Base-by-base conservation (phyloP, 108 stramenopile species). In the Licmophora abbreviata region DNA sequence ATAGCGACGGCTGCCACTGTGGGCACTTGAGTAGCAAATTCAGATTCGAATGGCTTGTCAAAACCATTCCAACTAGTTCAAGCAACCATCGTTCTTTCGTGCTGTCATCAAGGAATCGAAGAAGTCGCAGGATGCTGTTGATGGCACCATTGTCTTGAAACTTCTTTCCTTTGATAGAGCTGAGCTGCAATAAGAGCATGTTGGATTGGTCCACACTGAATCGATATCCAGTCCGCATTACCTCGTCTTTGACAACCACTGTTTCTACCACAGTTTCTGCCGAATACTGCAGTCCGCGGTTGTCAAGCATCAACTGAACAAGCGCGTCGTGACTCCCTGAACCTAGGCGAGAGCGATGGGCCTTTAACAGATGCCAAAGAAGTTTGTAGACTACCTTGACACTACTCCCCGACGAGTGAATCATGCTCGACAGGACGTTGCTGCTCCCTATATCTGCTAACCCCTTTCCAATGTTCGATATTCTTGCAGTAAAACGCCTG, bases 1-100 rank as follows among this genome's bases (percentile, higher is more conserved):
- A 92, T 23, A 92, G 29, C 53, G 61, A 57, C 0, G 85, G 68
- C 41, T 92, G 83, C 89, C 89, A 92, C 51, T 87, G 83, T 29
- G 73, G 65, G 29, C 55, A 59, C 30, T 48, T 36, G 7, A 79
- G 49, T 40, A 79, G n/a, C n/a, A 58, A 54, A 14, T 57, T 38
- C 11, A 79, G 52, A 31, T 59, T 71, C 6, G 32, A 29, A 10
- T 56, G 42, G 38, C 65, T 66, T n/a, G 63, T 63, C 4, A 62
- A 34, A 12, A 56, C 44, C 35, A 87, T 51, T 7, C 63, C 42
- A 28, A 82, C 32, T 15, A 92, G 40, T 46, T 82, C 69, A 12
- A 63, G 61, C 1, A 92, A 62, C 85, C 83, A 87, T 24, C 64
- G 59, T 52, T 82, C 80, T 35, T 68, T 73, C 53, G 56, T 57